phyloP scores from a whole-genome alignment of 345 rosid species.

The Conringia planisiliqua region DNA sequence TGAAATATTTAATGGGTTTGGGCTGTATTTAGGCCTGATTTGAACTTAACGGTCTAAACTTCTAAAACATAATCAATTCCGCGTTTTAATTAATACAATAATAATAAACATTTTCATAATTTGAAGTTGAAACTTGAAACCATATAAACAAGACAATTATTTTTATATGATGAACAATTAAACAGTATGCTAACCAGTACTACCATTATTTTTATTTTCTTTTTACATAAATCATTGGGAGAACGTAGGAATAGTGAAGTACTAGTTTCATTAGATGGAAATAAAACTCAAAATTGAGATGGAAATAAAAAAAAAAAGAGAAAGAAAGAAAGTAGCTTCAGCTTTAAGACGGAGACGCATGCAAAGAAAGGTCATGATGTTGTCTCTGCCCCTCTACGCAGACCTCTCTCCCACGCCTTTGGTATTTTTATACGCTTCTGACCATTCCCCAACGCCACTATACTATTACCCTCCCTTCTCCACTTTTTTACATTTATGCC shows the following conservation, averaged over 20 bases:
- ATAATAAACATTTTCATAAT: neutral
- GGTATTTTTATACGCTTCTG: slow-evolving; percentile 46
- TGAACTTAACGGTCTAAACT: neutral
- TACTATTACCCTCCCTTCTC: neutral
- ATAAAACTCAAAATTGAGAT: neutral
- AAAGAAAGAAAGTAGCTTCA: slow-evolving; percentile 23
- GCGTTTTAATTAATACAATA: neutral
- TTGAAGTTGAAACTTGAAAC: slow-evolving; percentile 8
- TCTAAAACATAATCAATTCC: neutral
- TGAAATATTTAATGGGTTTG: slow-evolving; percentile 11
- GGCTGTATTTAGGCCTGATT: neutral
- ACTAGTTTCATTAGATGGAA: neutral
- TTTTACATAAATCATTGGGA: neutral
- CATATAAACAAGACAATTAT: slow-evolving; percentile 12
- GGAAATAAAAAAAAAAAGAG: neutral
- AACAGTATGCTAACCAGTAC: neutral
- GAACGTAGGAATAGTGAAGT: neutral
- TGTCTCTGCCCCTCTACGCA: slow-evolving; percentile 69
- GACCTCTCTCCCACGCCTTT: slow-evolving; percentile 39
- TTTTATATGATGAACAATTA: slow-evolving; percentile 6
- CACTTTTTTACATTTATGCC: slow-evolving; percentile 15
- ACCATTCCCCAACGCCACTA: slow-evolving; percentile 18
- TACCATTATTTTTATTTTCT: neutral
- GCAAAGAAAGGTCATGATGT: slow-evolving; percentile 68
- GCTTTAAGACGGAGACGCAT: slow-evolving; percentile 79